Evolutionary conservation across 192 early-diverging fungal genomes (phyloP).

Genomic region (Pecoramyces ruminantium): DNA sequence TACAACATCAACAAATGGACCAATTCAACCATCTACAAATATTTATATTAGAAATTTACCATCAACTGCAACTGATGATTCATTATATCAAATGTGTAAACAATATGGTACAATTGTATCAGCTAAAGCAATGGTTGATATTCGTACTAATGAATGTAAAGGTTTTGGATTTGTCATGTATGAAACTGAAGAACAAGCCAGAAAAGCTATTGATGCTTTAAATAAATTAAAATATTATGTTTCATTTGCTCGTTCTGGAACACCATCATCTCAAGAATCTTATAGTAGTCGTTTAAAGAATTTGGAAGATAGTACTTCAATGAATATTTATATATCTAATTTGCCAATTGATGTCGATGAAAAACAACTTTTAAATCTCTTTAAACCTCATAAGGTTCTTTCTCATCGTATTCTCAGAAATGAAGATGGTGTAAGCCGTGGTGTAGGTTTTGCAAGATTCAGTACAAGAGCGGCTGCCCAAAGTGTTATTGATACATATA

Average conservation of each 20-base stretch:
- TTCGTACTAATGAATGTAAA: conserved; percentile 59
- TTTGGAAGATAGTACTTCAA: conserved; percentile 54
- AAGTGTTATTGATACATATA: conserved; percentile 46
- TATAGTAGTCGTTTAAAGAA: conserved; percentile 45
- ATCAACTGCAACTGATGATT: conserved; percentile 46
- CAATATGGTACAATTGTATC: conserved; percentile 46
- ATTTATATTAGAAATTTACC: conserved; percentile 69
- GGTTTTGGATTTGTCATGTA: conserved; percentile 84
- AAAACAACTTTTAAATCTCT: conserved; percentile 36
- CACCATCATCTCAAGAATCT: not conserved
- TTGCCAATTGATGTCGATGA: conserved; percentile 58
- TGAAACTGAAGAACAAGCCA: conserved; percentile 45
- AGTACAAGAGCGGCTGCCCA: conserved; percentile 48
- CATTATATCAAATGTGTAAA: conserved; percentile 37
- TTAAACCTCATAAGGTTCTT: conserved; percentile 43
- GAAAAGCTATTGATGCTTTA: conserved; percentile 50
- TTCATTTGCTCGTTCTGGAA: conserved; percentile 36
- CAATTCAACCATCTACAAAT: conserved; percentile 24
- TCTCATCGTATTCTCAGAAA: conserved; percentile 63
- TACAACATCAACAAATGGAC: not conserved
- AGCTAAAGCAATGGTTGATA: conserved; percentile 69
- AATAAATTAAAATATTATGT: conserved; percentile 44
- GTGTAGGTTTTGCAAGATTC: conserved; percentile 72
- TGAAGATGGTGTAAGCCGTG: conserved; percentile 40
- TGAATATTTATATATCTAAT: conserved; percentile 76